These are phyloP conservation scores for Actinidia chinensis DNA, from an alignment of 179 eudicot genomes.

Conservation along the genomic window DNA sequence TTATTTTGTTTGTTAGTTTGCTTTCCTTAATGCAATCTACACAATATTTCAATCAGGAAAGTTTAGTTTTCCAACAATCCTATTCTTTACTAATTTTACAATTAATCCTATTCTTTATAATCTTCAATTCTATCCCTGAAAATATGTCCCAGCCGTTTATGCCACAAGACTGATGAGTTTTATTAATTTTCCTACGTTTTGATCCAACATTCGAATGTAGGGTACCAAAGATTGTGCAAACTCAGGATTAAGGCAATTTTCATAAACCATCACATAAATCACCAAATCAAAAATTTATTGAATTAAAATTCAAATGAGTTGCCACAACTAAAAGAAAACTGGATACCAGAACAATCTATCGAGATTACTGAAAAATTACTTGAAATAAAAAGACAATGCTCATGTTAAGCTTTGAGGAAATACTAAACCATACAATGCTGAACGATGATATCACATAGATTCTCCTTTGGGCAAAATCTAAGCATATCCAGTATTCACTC, in stretches of 20 bases:
- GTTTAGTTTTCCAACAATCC: background rate
- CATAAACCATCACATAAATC: background rate
- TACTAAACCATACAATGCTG: too few species aligned
- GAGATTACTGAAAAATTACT: too few species aligned
- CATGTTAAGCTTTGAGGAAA: too few species aligned
- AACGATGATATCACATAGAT: too few species aligned
- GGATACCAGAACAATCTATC: too few species aligned
- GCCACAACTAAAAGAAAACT: too few species aligned
- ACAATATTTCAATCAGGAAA: background rate
- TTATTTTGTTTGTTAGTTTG: background rate
- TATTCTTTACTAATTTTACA: too few species aligned
- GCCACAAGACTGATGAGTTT: background rate
- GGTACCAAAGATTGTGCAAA: background rate
- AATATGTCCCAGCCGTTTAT: background rate
- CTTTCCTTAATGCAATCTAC: background rate
- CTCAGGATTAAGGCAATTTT: background rate
- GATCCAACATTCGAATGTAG: background rate
- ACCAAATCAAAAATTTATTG: background rate
- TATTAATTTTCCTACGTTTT: background rate
- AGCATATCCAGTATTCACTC: too few species aligned
- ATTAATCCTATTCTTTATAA: too few species aligned
- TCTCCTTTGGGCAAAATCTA: too few species aligned
- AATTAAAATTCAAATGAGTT: background rate
- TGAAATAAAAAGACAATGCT: too few species aligned
- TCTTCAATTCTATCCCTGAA: background rate